Evolutionary conservation across 2,329 filamentous ascomycete genomes (phyloP), one percentile per base, ranked within the genome.

Genomic region (Beauveria caledonica): DNA sequence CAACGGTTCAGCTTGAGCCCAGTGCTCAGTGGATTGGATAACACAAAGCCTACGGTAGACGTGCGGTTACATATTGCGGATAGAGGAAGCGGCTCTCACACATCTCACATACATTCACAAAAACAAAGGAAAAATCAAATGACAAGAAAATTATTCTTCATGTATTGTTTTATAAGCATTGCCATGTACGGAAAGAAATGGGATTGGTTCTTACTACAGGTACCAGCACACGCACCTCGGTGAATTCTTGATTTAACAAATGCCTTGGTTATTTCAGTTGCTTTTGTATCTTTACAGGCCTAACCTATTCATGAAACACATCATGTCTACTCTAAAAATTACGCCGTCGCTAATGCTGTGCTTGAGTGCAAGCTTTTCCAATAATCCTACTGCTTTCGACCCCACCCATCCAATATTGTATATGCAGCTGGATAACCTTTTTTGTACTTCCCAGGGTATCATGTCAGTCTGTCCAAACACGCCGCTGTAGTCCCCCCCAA

Each of bases 1-100:
- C 25, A 82, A 81, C 60, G 78, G 77, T n/a, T 71, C 69, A 45
- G 58, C 59, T 15, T 57, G 21, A 49, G 44, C 33, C 5, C 1
- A 9, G 2, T n/a, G 23, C 19, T 21, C 8, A 33, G 49, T 52
- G 48, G 33, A 13, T 5, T n/a, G 48, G 17, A 33, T 19, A 9
- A 50, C 17, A 6, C 25, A 33, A 50, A 27, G 48, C n/a, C 17
- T 21, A 51, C n/a, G 49, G 49, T n/a, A 33, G 49, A 25, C 13
- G 11, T 2, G 39, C 17, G 21, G 10, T 27, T 27, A 44, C 15
- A 29, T 8, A 36, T 15, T 15, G 15, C 33, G 13, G 33, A 36
- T 36, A 36, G 19, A 45, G 44, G 44, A 45, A 45, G 19, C 11
- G 33, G 15, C 33, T 13, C 5, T 36, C 13, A 33, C 29, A 33